Evolutionary conservation across 139 green algal species (phyloP).

Genomic region (Pedinophyceae sp.): DNA sequence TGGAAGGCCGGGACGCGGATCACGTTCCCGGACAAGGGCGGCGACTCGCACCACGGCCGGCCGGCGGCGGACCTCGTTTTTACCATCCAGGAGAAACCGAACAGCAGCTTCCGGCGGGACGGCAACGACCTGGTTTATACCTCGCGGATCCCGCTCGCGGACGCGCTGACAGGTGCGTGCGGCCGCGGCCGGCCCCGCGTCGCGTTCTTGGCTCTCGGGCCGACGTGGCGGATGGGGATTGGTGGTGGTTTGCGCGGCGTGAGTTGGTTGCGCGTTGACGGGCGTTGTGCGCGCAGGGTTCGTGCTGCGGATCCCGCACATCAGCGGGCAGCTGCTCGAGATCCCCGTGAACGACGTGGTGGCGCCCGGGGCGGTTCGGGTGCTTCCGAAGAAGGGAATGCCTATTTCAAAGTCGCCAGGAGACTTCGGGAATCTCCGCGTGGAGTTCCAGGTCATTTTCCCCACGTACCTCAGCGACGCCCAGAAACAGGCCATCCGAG

Average conservation of each 20-base stretch:
- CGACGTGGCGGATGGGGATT: too few relatives aligned
- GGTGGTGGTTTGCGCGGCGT: too few relatives aligned
- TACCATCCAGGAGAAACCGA: conserved; percentile 2
- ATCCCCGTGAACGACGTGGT: background rate
- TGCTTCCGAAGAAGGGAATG: background rate
- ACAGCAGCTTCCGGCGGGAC: conserved; percentile 1
- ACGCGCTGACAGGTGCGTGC: background rate
- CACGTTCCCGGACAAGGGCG: conserved; percentile 3
- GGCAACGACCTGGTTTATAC: conserved; percentile 4
- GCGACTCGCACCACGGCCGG: background rate
- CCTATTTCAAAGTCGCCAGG: background rate
- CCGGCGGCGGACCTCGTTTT: conserved; percentile 4
- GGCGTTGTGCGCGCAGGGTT: too few relatives aligned
- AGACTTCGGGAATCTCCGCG: background rate
- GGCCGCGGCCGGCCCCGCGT: too few relatives aligned
- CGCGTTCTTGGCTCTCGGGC: too few relatives aligned
- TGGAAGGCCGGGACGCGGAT: conserved; percentile 5
- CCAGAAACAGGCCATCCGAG: too few relatives aligned
- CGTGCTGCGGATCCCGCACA: background rate
- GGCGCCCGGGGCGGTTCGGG: background rate
- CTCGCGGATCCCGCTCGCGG: background rate
- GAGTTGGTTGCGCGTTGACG: too few relatives aligned
- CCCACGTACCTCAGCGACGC: background rate
- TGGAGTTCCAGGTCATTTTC: conserved; percentile 6
- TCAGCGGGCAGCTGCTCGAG: background rate